phyloP scores from a whole-genome alignment of 2,329 filamentous ascomycete species.

The Ramularia endophylla region DNA sequence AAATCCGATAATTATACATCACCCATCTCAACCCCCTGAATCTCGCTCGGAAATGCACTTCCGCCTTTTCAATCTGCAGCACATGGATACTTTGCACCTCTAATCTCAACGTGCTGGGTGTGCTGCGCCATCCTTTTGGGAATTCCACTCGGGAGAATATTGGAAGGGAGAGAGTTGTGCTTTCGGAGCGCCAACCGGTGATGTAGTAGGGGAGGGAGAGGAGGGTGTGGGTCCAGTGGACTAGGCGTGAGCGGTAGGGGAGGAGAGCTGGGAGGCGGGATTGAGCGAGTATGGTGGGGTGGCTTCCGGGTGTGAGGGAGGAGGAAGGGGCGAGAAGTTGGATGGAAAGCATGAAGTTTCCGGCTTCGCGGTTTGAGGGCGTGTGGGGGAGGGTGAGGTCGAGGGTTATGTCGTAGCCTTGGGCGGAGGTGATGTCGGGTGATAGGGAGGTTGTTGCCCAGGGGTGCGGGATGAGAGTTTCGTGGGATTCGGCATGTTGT shows the following conservation, averaged over 20 bases:
- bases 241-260: constrained; percentile 68
- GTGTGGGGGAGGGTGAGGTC: constrained; percentile 72
- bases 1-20: constrained; percentile 77
- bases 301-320: background rate
- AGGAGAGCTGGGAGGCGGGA: constrained; percentile 72
- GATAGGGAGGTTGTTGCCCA: constrained; percentile 47
- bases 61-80: constrained; percentile 70
- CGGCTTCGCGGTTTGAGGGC: constrained; percentile 64
- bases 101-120: constrained; percentile 51
- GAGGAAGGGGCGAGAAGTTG: constrained; percentile 50
- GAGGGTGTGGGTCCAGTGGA: constrained; percentile 56
- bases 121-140: constrained; percentile 43
- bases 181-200: constrained; percentile 59
- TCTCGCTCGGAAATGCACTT: constrained; percentile 64
- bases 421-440: constrained; percentile 57
- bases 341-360: constrained; percentile 93
- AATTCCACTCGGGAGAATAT: constrained; percentile 74
- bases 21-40: constrained; percentile 69
- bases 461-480: constrained; percentile 31
- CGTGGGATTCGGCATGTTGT: constrained; percentile 5
- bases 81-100: constrained; percentile 63
- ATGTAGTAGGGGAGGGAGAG: constrained; percentile 64
- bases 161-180: constrained; percentile 56
- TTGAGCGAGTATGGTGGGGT: constrained; percentile 29
- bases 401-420: constrained; percentile 80